A percentile compares a stretch with the other conserved stretches of the same genome.
Evolutionary conservation across 108 stramenopile genomes (phyloP).

Genomic region (Cylindrotheca fusiformis): DNA sequence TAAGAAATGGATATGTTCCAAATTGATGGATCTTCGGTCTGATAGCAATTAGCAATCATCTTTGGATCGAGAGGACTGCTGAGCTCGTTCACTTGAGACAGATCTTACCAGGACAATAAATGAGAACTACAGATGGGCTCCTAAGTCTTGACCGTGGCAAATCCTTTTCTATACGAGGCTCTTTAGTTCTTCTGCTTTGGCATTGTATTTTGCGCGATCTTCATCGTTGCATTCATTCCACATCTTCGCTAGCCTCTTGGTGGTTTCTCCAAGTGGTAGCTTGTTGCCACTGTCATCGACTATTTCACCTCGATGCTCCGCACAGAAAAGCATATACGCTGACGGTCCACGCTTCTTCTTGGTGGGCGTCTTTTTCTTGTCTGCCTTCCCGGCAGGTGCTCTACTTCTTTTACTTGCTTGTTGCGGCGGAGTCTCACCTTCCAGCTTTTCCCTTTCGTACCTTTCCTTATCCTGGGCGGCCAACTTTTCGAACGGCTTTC

Average conservation of each 20-base stretch:
- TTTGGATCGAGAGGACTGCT: too few species aligned
- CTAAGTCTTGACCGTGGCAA: too few species aligned
- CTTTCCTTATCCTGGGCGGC: constrained; percentile 34
- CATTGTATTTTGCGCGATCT: constrained; percentile 3
- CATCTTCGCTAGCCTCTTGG: constrained; percentile 40
- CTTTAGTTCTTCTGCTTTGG: constrained; percentile 17
- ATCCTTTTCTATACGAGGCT: too few species aligned
- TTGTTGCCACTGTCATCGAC: constrained; percentile 40
- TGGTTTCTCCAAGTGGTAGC: constrained; percentile 38
- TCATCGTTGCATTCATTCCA: constrained; percentile 43
- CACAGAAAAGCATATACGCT: constrained; percentile 56
- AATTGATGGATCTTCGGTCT: too few species aligned
- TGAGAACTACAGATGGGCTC: not conserved
- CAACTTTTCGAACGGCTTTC: constrained; percentile 23
- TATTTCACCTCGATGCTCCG: constrained; percentile 26
- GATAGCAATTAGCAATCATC: too few species aligned
- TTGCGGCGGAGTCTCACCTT: constrained; percentile 1
- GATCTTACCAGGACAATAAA: not conserved
- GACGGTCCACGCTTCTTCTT: constrained; percentile 24
- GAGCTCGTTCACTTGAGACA: constrained; percentile 6
- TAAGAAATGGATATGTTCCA: too few species aligned
- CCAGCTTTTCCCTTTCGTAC: constrained; percentile 20
- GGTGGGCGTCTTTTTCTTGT: not conserved
- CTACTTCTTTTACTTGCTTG: constrained; percentile 4
- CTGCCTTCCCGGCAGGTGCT: not conserved